These are phyloP conservation scores for Aspergillus taichungensis DNA, from an alignment of 495 filamentous ascomycete genomes.

Conservation along the genomic window DNA sequence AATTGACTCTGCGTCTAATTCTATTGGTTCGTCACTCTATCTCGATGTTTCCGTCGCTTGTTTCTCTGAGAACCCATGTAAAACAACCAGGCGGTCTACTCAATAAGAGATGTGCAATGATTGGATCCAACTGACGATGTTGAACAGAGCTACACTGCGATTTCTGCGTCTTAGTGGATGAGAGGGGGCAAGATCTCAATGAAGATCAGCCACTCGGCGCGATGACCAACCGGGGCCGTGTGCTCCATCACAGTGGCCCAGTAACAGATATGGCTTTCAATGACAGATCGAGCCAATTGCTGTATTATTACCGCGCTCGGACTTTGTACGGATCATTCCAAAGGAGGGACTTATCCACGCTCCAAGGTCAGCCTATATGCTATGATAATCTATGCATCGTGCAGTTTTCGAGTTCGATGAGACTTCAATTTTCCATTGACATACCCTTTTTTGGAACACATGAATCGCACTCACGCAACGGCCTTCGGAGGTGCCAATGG, in stretches of 20 bases:
- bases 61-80: background rate
- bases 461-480: slow-evolving; percentile 5
- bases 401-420: slow-evolving; percentile 15
- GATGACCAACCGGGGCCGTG: background rate
- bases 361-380: slow-evolving; percentile 8
- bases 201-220: background rate
- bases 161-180: slow-evolving; percentile 7
- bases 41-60: background rate
- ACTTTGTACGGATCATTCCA: slow-evolving; percentile 25
- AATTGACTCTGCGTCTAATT: slow-evolving; percentile 1
- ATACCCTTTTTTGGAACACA: slow-evolving; percentile 37
- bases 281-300: slow-evolving; percentile 27
- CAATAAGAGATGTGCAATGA: background rate
- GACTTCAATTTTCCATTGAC: slow-evolving; percentile 30
- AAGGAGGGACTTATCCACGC: slow-evolving; percentile 8
- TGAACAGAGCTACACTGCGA: slow-evolving; percentile 10
- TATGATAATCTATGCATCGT: slow-evolving; percentile 24
- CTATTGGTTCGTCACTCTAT: slow-evolving; percentile 10
- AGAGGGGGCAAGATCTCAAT: background rate
- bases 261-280: slow-evolving; percentile 29
- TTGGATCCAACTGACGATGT: slow-evolving; percentile 1
- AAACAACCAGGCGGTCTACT: background rate
- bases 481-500: slow-evolving; percentile 23
- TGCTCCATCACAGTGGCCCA: slow-evolving; percentile 12
- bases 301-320: slow-evolving; percentile 23